Base-by-base conservation (phyloP, 2,329 filamentous ascomycete genomes). In the Pyrenochaeta sp. region DNA sequence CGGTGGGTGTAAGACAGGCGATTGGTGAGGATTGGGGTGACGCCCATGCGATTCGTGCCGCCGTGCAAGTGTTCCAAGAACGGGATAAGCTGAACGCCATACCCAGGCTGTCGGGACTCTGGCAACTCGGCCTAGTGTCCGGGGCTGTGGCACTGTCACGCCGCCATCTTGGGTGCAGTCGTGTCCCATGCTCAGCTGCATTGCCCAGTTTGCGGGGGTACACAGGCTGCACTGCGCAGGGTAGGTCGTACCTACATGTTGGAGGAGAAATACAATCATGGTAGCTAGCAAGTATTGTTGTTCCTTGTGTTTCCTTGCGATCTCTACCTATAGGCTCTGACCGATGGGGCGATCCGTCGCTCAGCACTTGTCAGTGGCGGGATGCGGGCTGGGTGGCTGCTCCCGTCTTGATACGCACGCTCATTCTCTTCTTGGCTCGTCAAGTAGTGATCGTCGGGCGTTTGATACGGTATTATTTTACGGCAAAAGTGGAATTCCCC, bases 71-170 rank as follows among this genome's bases (percentile, higher is more conserved):
- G 56, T 56, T 53, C 56, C 65, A 45, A 45, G 60, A 66, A 52
- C 30, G 54, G 61, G 31, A 47, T 63, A 65, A 49, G 50, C 37
- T 29, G 47, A 50, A 61, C 65, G 69, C 69, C 67, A 58, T 56
- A 66, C 52, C 72, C 72, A 68, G 45, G 63, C 56, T 61, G 67
- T 60, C 69, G 72, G 72, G 63, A 48, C 51, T 58, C 35, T 57
- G 56, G 51, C 50, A 51, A 29, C 56, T 54, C 51, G 65, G 64
- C 67, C 66, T 68, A 67, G 66, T 67, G 61, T 69, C 68, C 70
- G 71, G 60, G 63, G 65, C 60, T 63, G 66, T 73, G 72, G 72
- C 65, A 68, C 64, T 68, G 63, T 65, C 63, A 69, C 60, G 67
- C 70, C 68, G 65, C 59, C 63, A 67, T 68, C 52, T 63, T 70